Percentiles rank a stretch among this genome's conserved stretches.
phyloP scores from a whole-genome alignment of 2,329 filamentous ascomycete species.

The Fusarium irregulare region DNA sequence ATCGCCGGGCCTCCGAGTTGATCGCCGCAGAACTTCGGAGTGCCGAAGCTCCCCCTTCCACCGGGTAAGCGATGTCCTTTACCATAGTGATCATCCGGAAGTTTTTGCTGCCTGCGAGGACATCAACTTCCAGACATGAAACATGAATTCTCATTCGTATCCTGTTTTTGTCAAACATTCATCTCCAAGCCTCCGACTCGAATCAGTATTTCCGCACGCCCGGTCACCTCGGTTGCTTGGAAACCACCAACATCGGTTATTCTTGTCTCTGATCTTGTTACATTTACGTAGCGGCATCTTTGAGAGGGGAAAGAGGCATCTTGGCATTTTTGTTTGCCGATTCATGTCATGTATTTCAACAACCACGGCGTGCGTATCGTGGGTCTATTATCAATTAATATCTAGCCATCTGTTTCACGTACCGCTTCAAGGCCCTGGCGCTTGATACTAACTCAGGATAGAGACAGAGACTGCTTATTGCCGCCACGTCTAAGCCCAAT shows the following conservation, averaged over 20 bases:
- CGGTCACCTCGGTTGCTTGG: slow-evolving; percentile 38
- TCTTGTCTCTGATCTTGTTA: slow-evolving; percentile 12
- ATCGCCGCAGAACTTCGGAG: slow-evolving; percentile 37
- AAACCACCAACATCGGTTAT: slow-evolving; percentile 32
- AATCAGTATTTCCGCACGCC: slow-evolving; percentile 41
- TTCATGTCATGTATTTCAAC: slow-evolving; percentile 9
- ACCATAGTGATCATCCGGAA: slow-evolving; percentile 6
- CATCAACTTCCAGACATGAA: slow-evolving; percentile 19
- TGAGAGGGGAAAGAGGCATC: slow-evolving; percentile 1
- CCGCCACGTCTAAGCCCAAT: background rate
- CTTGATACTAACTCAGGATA: background rate
- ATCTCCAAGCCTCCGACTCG: background rate
- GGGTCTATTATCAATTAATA: slow-evolving; percentile 37
- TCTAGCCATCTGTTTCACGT: slow-evolving; percentile 26
- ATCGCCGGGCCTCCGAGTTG: slow-evolving; percentile 40
- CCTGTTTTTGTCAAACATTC: slow-evolving; percentile 5
- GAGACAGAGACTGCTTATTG: slow-evolving; percentile 1
- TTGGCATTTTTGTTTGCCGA: slow-evolving; percentile 18
- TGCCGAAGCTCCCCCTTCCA: slow-evolving; percentile 44
- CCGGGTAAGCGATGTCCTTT: slow-evolving; percentile 27
- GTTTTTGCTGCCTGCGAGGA: slow-evolving; percentile 5
- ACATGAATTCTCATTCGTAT: slow-evolving; percentile 2
- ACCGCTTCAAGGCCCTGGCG: slow-evolving; percentile 24
- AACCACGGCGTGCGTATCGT: slow-evolving; percentile 12
- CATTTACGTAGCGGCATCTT: background rate